These are phyloP conservation scores for Apium graveolens DNA, from an alignment of 129 eudicot genomes.

Conservation along the genomic window DNA sequence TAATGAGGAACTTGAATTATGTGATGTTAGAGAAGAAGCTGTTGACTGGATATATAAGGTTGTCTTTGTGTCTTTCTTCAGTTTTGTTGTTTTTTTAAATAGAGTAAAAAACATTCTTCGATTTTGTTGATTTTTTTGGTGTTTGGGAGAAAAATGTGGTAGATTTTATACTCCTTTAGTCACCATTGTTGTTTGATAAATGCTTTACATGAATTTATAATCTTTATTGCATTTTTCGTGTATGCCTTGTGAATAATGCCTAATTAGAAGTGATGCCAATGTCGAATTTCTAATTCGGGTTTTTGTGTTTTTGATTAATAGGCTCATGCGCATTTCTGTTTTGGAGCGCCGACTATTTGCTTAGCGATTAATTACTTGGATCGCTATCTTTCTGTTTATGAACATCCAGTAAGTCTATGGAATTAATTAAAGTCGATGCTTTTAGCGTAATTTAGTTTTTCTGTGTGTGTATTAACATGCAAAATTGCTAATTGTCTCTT, in stretches of 20 bases:
- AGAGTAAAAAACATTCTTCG: background rate
- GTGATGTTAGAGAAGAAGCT: constrained; percentile 36
- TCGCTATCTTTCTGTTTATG: constrained; percentile 37
- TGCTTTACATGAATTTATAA: too few species aligned
- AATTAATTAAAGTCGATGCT: background rate
- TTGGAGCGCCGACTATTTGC: constrained; percentile 32
- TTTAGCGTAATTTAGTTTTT: background rate
- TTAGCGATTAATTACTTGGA: constrained; percentile 44
- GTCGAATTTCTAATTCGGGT: constrained; percentile 4
- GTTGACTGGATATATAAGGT: constrained; percentile 52
- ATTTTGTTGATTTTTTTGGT: background rate
- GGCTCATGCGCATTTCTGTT: constrained; percentile 34
- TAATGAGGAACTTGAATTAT: constrained; percentile 40
- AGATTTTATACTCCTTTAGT: constrained; percentile 12
- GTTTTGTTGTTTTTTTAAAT: constrained; percentile 1
- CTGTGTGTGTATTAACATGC: background rate
- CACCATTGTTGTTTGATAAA: background rate
- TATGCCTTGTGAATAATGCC: background rate
- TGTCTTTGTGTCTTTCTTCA: background rate
- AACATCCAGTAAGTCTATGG: constrained; percentile 33
- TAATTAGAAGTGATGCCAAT: background rate
- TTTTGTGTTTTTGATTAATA: constrained; percentile 19
- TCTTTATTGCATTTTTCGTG: background rate
- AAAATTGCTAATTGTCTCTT: constrained; percentile 7
- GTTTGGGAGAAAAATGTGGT: background rate